These are phyloP conservation scores for Neofusicoccum laricinum DNA, from an alignment of 2,329 filamentous ascomycete species.

Conservation along the genomic window DNA sequence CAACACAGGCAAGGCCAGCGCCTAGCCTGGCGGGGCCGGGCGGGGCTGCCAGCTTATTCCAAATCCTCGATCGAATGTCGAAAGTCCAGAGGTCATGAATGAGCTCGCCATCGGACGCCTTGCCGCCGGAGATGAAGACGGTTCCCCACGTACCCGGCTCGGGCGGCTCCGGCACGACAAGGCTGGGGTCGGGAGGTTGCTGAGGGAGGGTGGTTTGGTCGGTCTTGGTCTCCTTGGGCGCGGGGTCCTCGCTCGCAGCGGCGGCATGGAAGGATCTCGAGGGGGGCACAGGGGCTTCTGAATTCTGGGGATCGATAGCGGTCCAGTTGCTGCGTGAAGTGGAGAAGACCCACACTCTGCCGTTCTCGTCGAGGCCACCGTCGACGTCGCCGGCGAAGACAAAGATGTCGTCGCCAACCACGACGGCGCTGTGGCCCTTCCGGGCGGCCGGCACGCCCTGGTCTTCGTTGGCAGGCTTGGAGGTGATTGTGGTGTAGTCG, in stretches of 20 bases:
- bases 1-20: constrained; percentile 44
- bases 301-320: constrained; percentile 31
- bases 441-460: constrained; percentile 37
- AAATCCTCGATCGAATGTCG: constrained; percentile 47
- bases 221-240: constrained; percentile 27
- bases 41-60: constrained; percentile 49
- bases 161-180: constrained; percentile 40
- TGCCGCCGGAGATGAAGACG: constrained; percentile 52
- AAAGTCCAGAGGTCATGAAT: constrained; percentile 52
- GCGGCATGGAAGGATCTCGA: constrained; percentile 36
- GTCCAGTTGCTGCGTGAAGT: constrained; percentile 42
- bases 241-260: constrained; percentile 39
- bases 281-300: constrained; percentile 20
- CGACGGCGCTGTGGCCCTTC: constrained; percentile 41
- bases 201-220: constrained; percentile 29
- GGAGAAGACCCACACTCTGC: constrained; percentile 45
- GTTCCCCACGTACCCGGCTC: constrained; percentile 45
- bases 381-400: constrained; percentile 41
- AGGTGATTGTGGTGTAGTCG: constrained; percentile 39
- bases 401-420: constrained; percentile 45
- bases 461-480: constrained; percentile 34
- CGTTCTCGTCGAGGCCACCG: constrained; percentile 31
- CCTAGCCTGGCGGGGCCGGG: constrained; percentile 36
- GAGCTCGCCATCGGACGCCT: constrained; percentile 18
- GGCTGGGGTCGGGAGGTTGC: constrained; percentile 39